Percentiles rank a stretch among this genome's conserved stretches.
phyloP scores from a whole-genome alignment of 2,329 filamentous ascomycete species.

The Colletotrichum sp. region DNA sequence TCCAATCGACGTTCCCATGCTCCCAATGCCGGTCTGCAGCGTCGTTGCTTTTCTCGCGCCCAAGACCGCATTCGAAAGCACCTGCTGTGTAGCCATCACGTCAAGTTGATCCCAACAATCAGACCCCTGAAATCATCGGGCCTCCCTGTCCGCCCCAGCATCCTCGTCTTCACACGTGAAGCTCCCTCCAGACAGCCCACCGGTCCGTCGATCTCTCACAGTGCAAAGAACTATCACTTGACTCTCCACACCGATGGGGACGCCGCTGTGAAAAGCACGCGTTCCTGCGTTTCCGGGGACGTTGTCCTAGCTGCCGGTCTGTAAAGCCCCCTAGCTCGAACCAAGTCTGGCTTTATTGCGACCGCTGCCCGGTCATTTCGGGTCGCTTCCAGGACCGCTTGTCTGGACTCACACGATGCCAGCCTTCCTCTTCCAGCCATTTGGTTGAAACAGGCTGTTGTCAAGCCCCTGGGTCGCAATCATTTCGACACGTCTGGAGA shows the following conservation, averaged over 20 bases:
- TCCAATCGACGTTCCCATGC: too few relatives aligned
- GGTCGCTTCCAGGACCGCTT: not conserved
- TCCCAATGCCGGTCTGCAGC: not conserved
- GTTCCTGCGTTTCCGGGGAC: not conserved
- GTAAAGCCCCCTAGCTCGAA: not conserved
- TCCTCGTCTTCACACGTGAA: conserved; percentile 8
- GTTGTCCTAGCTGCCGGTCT: not conserved
- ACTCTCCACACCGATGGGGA: not conserved
- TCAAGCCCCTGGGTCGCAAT: not conserved
- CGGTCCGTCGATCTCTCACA: not conserved
- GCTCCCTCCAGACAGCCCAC: not conserved
- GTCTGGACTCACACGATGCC: not conserved
- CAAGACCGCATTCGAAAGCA: not conserved
- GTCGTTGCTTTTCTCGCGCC: not conserved
- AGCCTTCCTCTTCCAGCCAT: not conserved
- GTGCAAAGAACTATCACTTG: not conserved
- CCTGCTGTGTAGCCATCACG: not conserved
- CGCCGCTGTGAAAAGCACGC: not conserved
- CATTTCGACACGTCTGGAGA: not conserved
- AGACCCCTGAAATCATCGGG: not conserved
- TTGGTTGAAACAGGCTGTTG: not conserved
- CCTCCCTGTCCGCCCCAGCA: conserved; percentile 3
- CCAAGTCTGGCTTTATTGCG: not conserved
- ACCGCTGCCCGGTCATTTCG: conserved; percentile 1
- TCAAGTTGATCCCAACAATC: not conserved